Percentiles rank a stretch among this genome's conserved stretches.
Evolutionary conservation across 2,329 filamentous ascomycete species (phyloP).

Genomic region (Cytospora chrysosperma): DNA sequence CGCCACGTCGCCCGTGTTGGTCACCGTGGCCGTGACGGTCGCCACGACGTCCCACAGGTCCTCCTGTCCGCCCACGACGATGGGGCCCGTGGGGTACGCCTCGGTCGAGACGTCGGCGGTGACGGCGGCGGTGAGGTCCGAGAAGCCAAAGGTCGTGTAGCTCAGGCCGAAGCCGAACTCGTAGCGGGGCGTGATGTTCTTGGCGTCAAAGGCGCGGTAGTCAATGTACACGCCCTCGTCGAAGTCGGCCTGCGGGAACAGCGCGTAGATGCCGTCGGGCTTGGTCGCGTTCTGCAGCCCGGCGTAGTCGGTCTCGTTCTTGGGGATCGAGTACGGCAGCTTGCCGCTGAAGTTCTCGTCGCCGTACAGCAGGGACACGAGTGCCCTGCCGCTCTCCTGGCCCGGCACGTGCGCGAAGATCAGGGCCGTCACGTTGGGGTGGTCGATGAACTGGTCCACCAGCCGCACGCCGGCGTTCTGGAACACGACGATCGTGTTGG

Average conservation of each 20-base stretch:
- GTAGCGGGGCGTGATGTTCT: slow-evolving; percentile 47
- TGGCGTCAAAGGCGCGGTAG: slow-evolving; percentile 54
- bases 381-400: slow-evolving; percentile 57
- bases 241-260: slow-evolving; percentile 50
- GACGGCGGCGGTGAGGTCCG: slow-evolving; percentile 37
- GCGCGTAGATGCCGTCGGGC: slow-evolving; percentile 51
- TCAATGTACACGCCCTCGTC: slow-evolving; percentile 51
- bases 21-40: slow-evolving; percentile 36
- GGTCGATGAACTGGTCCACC: slow-evolving; percentile 60
- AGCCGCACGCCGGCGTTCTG: slow-evolving; percentile 62
- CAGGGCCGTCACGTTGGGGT: slow-evolving; percentile 62
- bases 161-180: slow-evolving; percentile 57
- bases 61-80: slow-evolving; percentile 43
- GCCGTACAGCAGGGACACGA: slow-evolving; percentile 58
- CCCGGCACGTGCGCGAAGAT: slow-evolving; percentile 64
- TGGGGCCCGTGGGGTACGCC: slow-evolving; percentile 39
- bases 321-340: slow-evolving; percentile 60
- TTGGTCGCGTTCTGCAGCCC: slow-evolving; percentile 37
- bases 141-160: slow-evolving; percentile 54
- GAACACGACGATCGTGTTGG: slow-evolving; percentile 63
- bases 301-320: slow-evolving; percentile 54
- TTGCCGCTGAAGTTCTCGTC: slow-evolving; percentile 55
- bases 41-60: slow-evolving; percentile 49
- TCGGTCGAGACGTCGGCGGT: slow-evolving; percentile 30
- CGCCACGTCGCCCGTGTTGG: slow-evolving; percentile 33